These are phyloP conservation scores for Colletotrichum liriopes DNA, from an alignment of 2,329 filamentous ascomycete species.

Conservation along the genomic window DNA sequence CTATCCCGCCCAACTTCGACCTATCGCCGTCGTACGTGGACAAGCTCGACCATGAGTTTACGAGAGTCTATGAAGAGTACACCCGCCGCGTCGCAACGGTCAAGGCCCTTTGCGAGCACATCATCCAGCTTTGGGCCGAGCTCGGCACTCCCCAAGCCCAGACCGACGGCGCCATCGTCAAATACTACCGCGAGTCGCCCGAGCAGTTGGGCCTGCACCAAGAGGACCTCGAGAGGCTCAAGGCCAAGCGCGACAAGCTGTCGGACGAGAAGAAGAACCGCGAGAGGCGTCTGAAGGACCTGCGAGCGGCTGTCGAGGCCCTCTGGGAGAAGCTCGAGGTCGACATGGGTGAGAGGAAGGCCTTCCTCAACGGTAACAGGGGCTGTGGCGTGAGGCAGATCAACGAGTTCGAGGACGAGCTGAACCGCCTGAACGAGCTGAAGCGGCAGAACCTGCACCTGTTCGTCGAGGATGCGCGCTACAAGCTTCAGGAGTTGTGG, in stretches of 20 bases:
- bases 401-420: conserved; percentile 96
- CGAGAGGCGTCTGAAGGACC: conserved; percentile 82
- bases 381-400: conserved; percentile 93
- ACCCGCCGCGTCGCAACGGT: conserved; percentile 85
- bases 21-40: conserved; percentile 92
- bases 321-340: conserved; percentile 92
- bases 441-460: conserved; percentile 96
- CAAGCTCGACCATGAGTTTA: conserved; percentile 91
- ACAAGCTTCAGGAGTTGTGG: conserved; percentile 94
- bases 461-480: conserved; percentile 95
- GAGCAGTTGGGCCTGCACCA: conserved; percentile 95
- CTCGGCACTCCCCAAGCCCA: conserved; percentile 94
- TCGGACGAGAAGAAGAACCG: conserved; percentile 89
- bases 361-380: conserved; percentile 88
- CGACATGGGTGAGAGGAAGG: conserved; percentile 85
- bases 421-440: conserved; percentile 87
- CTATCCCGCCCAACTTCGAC: conserved; percentile 87
- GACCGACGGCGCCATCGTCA: conserved; percentile 88
- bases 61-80: conserved; percentile 96
- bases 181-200: conserved; percentile 90
- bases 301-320: conserved; percentile 83
- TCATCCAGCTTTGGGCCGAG: conserved; percentile 96
- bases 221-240: conserved; percentile 83
- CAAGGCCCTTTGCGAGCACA: conserved; percentile 82
- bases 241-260: conserved; percentile 84